Percentiles rank a stretch among this genome's conserved stretches.
These are phyloP conservation scores for Chloris gayana DNA, from an alignment of 176 grass and related monocot species.

Conservation along the genomic window DNA sequence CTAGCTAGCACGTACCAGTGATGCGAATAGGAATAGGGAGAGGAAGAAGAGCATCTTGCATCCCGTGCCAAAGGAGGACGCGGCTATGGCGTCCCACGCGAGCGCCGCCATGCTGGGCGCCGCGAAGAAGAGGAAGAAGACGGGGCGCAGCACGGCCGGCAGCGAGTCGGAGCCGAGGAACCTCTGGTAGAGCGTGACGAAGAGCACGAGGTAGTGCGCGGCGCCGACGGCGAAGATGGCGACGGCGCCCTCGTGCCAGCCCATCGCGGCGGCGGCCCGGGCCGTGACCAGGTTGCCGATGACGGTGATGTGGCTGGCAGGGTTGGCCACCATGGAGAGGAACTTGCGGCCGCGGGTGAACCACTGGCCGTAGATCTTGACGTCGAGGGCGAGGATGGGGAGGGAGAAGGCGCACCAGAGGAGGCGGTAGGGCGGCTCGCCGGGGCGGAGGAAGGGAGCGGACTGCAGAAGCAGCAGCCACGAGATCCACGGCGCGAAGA, in stretches of 20 bases:
- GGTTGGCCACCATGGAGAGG: conserved; percentile 90
- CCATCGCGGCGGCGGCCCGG: conserved; percentile 68
- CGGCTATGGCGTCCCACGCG: conserved; percentile 63
- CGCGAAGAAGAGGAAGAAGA: conserved; percentile 97
- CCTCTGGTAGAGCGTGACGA: conserved; percentile 85
- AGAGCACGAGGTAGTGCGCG: conserved; percentile 90
- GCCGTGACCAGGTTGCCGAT: conserved; percentile 86
- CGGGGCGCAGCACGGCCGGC: conserved; percentile 73
- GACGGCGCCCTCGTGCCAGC: conserved; percentile 72
- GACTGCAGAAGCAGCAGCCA: conserved; percentile 86
- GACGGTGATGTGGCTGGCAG: conserved; percentile 87
- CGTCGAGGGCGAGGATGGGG: conserved; percentile 74
- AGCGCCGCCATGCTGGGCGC: conserved; percentile 85
- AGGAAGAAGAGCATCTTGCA: conserved; percentile 98
- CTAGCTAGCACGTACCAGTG: too few species aligned
- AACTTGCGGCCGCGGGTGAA: conserved; percentile 82
- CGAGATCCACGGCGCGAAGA: conserved; percentile 96
- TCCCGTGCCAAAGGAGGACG: conserved; percentile 63
- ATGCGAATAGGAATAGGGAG: conserved; percentile 87
- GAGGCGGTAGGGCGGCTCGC: conserved; percentile 46
- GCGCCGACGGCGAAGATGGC: conserved; percentile 84
- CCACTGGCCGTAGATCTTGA: conserved; percentile 96
- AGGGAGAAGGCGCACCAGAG: conserved; percentile 75
- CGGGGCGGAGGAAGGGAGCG: conserved; percentile 51
- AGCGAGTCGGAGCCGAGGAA: conserved; percentile 77